Evolutionary conservation across 140 eudicot genomes (phyloP), one percentile per base, ranked within the genome.

Genomic region (Stevia rebaudiana): DNA sequence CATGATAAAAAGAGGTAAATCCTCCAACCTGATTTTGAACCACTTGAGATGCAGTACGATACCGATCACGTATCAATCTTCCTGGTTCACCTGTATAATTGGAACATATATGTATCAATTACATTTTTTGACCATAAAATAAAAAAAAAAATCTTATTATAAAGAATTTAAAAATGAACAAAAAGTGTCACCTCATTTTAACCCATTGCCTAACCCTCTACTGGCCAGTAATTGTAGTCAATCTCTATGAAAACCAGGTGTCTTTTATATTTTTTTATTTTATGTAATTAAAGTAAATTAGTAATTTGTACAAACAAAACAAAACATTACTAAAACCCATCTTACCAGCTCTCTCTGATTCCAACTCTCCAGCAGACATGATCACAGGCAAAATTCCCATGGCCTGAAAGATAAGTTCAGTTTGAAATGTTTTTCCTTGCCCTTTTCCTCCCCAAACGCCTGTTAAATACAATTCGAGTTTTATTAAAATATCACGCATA

Each of bases 391-490:
- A 89, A 61, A 92, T 44, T 74, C 98, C 98, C 95, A 92, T 36
- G 48, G 96, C 92, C 72, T 75, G 95, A 75, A 92, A 92, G 23
- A 92, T 85, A 68, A 92, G 96, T 80, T 92, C 98, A 30, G 96
- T 92, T 66, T 92, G 98, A 80, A 92, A 92, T 62, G 98, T 74
- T 72, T 92, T 92, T 19, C 98, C 98, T 76, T 92, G 98, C 59
- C 98, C 96, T 85, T 92, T 92, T 66, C 98, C 98, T 72, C 98
- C 96, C 98, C 98, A 92, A 61, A 92, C 76, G 17, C 98, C 98
- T 92, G 80, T 63, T 56, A 47, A 19, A 63, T 39, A 19, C 57
- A 21, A 65, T 18, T 35, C 49, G 48, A 8, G 3, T 17, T 33
- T 60, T 60, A 11, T 54, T 12, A 17, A 53, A 47, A 49, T 39